phyloP scores from a whole-genome alignment of 2,329 filamentous ascomycete genomes.

The Cladorrhinum sp. region DNA sequence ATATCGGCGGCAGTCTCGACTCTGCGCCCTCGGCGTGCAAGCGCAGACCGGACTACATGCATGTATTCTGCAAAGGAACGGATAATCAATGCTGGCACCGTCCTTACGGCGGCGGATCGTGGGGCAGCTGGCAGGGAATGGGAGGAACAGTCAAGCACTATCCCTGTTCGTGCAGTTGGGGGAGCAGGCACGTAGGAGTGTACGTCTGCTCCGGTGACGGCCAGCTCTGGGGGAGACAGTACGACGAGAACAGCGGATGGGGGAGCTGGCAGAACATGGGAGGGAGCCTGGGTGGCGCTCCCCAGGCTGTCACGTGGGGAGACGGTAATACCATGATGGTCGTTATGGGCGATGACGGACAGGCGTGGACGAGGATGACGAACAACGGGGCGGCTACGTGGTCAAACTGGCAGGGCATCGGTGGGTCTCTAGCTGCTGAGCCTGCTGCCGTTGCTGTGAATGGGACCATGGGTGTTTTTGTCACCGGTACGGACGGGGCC shows the following conservation, averaged over 20 bases:
- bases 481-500: slow-evolving; percentile 24
- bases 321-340: slow-evolving; percentile 29
- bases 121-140: slow-evolving; percentile 30
- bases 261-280: slow-evolving; percentile 28
- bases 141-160: slow-evolving; percentile 30
- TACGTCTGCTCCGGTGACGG: slow-evolving; percentile 31
- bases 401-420: slow-evolving; percentile 24
- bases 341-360: slow-evolving; percentile 25
- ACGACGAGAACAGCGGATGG: slow-evolving; percentile 30
- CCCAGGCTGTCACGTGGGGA: slow-evolving; percentile 27
- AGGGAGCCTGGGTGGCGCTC: slow-evolving; percentile 27
- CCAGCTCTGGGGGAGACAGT: slow-evolving; percentile 28
- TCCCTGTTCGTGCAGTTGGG: slow-evolving; percentile 30
- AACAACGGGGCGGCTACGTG: slow-evolving; percentile 13
- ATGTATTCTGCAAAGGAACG: slow-evolving; percentile 24
- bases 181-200: slow-evolving; percentile 28
- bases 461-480: slow-evolving; percentile 21
- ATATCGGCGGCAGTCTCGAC: slow-evolving; percentile 22
- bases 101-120: slow-evolving; percentile 14
- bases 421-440: slow-evolving; percentile 21
- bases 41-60: slow-evolving; percentile 18
- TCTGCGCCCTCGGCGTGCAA: slow-evolving; percentile 20
- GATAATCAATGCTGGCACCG: slow-evolving; percentile 22
- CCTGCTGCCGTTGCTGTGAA: slow-evolving; percentile 25
- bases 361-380: slow-evolving; percentile 24